A percentile compares a stretch with the other conserved stretches of the same genome.
Conservation (phyloP, 2,329 filamentous ascomycete species). For the Xylaria polymorpha region DNA sequence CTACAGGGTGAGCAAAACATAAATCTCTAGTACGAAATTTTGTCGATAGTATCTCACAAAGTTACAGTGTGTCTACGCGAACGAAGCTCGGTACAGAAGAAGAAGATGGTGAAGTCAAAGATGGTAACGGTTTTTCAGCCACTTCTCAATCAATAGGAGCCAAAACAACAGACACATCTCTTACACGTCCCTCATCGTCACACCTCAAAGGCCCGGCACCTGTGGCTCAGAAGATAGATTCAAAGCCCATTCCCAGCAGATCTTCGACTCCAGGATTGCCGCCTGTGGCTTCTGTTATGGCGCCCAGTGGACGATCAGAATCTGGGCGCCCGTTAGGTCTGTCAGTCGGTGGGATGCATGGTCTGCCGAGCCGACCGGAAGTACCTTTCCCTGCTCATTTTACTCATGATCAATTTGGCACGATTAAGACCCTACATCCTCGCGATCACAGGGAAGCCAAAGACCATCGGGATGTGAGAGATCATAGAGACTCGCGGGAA, state of each 20-base stretch:
- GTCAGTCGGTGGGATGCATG: slow-evolving; percentile 49
- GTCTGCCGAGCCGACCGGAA: slow-evolving; percentile 69
- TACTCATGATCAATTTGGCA: slow-evolving; percentile 59
- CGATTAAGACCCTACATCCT: slow-evolving; percentile 52
- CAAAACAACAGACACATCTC: slow-evolving; percentile 39
- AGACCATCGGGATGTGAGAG: slow-evolving; percentile 50
- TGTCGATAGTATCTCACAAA: slow-evolving; percentile 34
- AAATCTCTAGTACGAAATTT: not conserved
- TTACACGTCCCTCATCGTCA: slow-evolving; percentile 34
- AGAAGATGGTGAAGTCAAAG: slow-evolving; percentile 80
- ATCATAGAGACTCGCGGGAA: slow-evolving; percentile 51
- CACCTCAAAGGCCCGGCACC: slow-evolving; percentile 38
- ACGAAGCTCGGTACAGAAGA: slow-evolving; percentile 60
- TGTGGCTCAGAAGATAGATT: slow-evolving; percentile 43
- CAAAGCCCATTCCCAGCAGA: slow-evolving; percentile 39
- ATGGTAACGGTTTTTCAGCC: slow-evolving; percentile 56
- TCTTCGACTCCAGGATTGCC: slow-evolving; percentile 44
- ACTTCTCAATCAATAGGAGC: slow-evolving; percentile 32
- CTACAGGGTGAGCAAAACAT: slow-evolving; percentile 50
- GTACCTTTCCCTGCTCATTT: slow-evolving; percentile 64
- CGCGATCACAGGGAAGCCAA: slow-evolving; percentile 49
- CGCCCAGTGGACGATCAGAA: slow-evolving; percentile 48
- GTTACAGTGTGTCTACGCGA: slow-evolving; percentile 44
- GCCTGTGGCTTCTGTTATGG: slow-evolving; percentile 38
- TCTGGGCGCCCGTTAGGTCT: slow-evolving; percentile 48